Evolutionary conservation across 1,284 basidiomycete genomes (phyloP).

Genomic region (Xerocomus tenax): DNA sequence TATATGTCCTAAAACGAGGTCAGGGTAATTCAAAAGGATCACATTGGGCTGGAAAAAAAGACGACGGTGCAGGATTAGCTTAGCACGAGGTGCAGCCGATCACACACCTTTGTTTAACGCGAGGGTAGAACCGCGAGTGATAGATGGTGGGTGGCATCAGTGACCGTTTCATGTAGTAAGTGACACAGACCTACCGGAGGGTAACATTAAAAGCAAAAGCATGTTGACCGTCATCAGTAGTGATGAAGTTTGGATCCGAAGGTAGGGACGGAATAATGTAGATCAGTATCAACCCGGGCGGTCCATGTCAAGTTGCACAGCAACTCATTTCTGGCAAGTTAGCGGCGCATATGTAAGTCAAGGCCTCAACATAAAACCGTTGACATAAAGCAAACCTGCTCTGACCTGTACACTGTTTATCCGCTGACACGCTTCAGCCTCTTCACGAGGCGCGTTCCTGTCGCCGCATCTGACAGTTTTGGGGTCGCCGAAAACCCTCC

Average conservation of each 20-base stretch:
- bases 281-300: conserved; percentile 16
- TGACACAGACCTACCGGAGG: conserved; percentile 8
- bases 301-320: background rate
- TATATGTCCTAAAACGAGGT: conserved; percentile 33
- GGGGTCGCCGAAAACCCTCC: conserved; percentile 16
- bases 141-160: conserved; percentile 1
- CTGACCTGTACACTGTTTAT: background rate
- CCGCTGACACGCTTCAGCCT: conserved; percentile 13
- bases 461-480: conserved; percentile 28
- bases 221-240: conserved; percentile 13
- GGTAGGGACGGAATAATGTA: conserved; percentile 4
- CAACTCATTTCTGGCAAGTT: background rate
- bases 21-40: conserved; percentile 24
- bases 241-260: conserved; percentile 17
- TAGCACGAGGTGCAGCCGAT: conserved; percentile 28
- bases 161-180: conserved; percentile 20
- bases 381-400: conserved; percentile 26
- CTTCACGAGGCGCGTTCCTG: conserved; percentile 22
- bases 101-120: conserved; percentile 10
- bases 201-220: background rate
- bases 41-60: conserved; percentile 15
- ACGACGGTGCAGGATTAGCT: conserved; percentile 18
- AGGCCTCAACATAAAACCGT: conserved; percentile 6
- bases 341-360: background rate
- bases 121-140: background rate